Evolutionary conservation across 345 rosid genomes (phyloP), one percentile per base, ranked within the genome.

Genomic region (Eucalyptus urophylla): DNA sequence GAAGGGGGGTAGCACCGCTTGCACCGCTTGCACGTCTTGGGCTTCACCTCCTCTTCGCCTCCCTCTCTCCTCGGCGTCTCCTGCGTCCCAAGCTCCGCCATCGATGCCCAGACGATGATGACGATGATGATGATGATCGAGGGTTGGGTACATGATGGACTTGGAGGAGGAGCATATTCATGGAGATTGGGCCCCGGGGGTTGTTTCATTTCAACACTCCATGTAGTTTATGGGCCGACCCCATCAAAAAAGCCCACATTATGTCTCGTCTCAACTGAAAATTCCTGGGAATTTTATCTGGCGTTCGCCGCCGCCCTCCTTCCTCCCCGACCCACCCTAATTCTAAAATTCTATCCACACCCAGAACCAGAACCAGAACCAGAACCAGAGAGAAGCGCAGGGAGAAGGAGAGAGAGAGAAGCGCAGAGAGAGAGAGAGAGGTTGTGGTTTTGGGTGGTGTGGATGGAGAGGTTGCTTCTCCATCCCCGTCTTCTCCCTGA

Each of bases 21-120:
- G 93, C 99, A 97, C 88, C 96, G 93, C 94, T 88, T 91, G 93
- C 99, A 97, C 40, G 93, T 51, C 89, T 92, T 97, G 93, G 94
- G 94, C 72, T 10, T 83, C 76, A 43, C 56, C 86, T 87, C 87
- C 49, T 54, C 88, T 87, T 60, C 91, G 88, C 90, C 92, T 62
- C 49, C 90, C 86, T 88, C 92, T 88, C 11, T 27, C 49, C 14
- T 33, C 17, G 44, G 40, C 14, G 85, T 11, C 81, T 33, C 6
- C 58, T 11, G 51, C n/a, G 47, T 89, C 69, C 47, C 8, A n/a
- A 81, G 19, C 50, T 54, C 72, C n/a, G 86, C 88, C 89, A 89
- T 88, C 91, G 85, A 76, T 76, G 29, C 85, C 47, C 22, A 29
- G 33, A 27, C 16, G 69, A 62, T 3, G 69, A 60, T 3, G 60